phyloP scores from a whole-genome alignment of 2,329 filamentous ascomycete genomes.

The Ceratocystis papillata region DNA sequence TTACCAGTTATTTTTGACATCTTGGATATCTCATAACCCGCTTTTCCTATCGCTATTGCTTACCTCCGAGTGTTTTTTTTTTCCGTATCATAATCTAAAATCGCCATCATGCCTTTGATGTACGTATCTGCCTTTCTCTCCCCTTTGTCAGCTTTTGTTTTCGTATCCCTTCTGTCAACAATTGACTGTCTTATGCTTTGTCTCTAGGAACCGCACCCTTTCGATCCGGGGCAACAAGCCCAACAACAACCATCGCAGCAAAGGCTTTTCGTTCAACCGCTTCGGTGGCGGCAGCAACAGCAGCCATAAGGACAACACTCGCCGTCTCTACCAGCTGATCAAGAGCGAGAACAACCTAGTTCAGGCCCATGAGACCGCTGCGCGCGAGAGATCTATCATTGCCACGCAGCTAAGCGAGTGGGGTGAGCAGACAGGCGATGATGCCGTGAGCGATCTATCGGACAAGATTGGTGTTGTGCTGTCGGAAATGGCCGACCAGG shows the following conservation, averaged over 20 bases:
- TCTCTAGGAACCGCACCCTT: constrained; percentile 23
- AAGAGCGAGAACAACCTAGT: constrained; percentile 91
- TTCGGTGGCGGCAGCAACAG: constrained; percentile 55
- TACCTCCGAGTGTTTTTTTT: background rate
- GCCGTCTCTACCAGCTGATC: constrained; percentile 81
- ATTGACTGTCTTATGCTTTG: background rate
- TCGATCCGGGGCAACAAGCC: constrained; percentile 32
- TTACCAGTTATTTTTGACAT: constrained; percentile 9
- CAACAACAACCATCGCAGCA: constrained; percentile 38
- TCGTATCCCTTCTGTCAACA: background rate
- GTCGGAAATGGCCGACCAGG: constrained; percentile 86
- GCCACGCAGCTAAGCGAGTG: constrained; percentile 89
- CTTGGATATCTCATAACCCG: constrained; percentile 6
- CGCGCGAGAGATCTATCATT: constrained; percentile 71
- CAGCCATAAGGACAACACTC: constrained; percentile 77
- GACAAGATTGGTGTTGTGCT: constrained; percentile 93
- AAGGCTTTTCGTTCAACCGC: constrained; percentile 75
- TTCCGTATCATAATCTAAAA: background rate
- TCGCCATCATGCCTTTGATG: constrained; percentile 24
- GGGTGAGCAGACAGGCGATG: constrained; percentile 85
- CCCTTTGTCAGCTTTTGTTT: background rate
- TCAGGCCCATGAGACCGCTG: constrained; percentile 70
- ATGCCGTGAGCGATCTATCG: constrained; percentile 75
- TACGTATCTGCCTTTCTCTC: background rate
- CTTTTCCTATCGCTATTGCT: constrained; percentile 6